phyloP scores from a whole-genome alignment of 192 early-diverging fungal genomes.

The Coemansia sp. region DNA sequence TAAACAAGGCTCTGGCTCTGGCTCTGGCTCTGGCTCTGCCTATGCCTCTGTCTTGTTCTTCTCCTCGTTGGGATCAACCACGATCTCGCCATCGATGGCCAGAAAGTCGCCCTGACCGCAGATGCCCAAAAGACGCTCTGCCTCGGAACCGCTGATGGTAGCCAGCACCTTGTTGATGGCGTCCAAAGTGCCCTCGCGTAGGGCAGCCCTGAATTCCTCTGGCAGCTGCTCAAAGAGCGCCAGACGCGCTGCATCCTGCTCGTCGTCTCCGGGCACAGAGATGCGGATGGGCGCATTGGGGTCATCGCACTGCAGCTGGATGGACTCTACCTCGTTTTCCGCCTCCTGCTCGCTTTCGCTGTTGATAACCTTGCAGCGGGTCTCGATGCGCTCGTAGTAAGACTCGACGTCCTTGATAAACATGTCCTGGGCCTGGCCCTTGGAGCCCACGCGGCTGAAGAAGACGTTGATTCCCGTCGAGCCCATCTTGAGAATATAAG shows the following conservation, averaged over 20 bases:
- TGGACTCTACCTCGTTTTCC: slow-evolving; percentile 58
- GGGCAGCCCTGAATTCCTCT: slow-evolving; percentile 66
- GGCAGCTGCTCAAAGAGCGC: slow-evolving; percentile 73
- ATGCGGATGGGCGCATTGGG: slow-evolving; percentile 70
- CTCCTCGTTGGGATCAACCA: slow-evolving; percentile 46
- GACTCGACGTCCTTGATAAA: slow-evolving; percentile 83
- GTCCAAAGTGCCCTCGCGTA: slow-evolving; percentile 72
- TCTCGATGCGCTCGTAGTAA: slow-evolving; percentile 77
- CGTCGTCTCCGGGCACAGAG: slow-evolving; percentile 57
- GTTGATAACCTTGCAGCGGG: slow-evolving; percentile 67
- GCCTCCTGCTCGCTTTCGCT: slow-evolving; percentile 52
- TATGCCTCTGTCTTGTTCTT: neutral
- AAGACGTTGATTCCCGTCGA: slow-evolving; percentile 80
- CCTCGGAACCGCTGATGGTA: slow-evolving; percentile 64
- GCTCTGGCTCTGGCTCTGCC: too few species aligned
- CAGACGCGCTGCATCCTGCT: slow-evolving; percentile 58
- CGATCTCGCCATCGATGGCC: slow-evolving; percentile 42
- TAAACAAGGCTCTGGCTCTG: slow-evolving; percentile 1
- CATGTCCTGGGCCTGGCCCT: slow-evolving; percentile 67
- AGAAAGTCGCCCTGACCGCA: slow-evolving; percentile 74
- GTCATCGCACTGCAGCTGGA: slow-evolving; percentile 67
- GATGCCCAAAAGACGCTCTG: slow-evolving; percentile 70
- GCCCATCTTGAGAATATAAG: slow-evolving; percentile 82
- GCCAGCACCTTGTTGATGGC: slow-evolving; percentile 81
- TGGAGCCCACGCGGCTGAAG: slow-evolving; percentile 61